A percentile compares a stretch with the other conserved stretches of the same genome.
Evolutionary conservation across 441 rosid species (phyloP).

Genomic region (Populus tomentosa): DNA sequence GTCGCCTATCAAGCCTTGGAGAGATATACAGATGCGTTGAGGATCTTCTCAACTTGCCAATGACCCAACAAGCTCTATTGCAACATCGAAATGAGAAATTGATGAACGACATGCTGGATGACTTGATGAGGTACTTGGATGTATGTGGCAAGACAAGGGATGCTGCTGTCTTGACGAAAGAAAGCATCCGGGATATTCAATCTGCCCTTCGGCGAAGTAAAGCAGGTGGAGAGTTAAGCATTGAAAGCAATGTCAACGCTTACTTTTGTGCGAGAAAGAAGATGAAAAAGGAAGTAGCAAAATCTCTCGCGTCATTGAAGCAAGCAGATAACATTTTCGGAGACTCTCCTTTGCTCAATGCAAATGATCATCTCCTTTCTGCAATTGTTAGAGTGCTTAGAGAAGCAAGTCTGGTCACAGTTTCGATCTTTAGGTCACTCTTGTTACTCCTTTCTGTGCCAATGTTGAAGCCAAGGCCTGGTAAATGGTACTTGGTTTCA

Average conservation of each 20-base stretch:
- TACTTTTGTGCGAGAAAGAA: slow-evolving; percentile 42
- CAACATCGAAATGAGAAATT: slow-evolving; percentile 30
- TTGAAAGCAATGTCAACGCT: slow-evolving; percentile 29
- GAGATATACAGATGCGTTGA: slow-evolving; percentile 44
- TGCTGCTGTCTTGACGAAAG: slow-evolving; percentile 30
- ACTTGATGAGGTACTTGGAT: slow-evolving; percentile 44
- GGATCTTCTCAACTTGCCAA: slow-evolving; percentile 39
- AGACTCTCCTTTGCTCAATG: slow-evolving; percentile 10
- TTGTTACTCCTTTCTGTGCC: slow-evolving; percentile 37
- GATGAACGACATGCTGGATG: slow-evolving; percentile 44
- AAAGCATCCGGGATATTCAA: slow-evolving; percentile 42
- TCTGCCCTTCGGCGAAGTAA: slow-evolving; percentile 55
- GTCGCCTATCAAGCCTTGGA: slow-evolving; percentile 36
- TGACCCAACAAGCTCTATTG: slow-evolving; percentile 43
- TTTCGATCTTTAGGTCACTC: slow-evolving; percentile 35
- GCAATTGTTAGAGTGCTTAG: slow-evolving; percentile 30
- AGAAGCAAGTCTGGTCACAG: slow-evolving; percentile 38
- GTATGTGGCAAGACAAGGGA: slow-evolving; percentile 51
- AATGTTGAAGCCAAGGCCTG: slow-evolving; percentile 26
- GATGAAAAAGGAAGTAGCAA: slow-evolving; percentile 38
- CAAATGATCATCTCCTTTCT: slow-evolving; percentile 17
- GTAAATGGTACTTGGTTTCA: slow-evolving; percentile 45
- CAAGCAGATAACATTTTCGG: slow-evolving; percentile 24
- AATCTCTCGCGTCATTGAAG: slow-evolving; percentile 36
- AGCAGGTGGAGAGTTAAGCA: slow-evolving; percentile 30